phyloP scores from a whole-genome alignment of 1,284 basidiomycete species.

The Pyrrhoderma noxium region DNA sequence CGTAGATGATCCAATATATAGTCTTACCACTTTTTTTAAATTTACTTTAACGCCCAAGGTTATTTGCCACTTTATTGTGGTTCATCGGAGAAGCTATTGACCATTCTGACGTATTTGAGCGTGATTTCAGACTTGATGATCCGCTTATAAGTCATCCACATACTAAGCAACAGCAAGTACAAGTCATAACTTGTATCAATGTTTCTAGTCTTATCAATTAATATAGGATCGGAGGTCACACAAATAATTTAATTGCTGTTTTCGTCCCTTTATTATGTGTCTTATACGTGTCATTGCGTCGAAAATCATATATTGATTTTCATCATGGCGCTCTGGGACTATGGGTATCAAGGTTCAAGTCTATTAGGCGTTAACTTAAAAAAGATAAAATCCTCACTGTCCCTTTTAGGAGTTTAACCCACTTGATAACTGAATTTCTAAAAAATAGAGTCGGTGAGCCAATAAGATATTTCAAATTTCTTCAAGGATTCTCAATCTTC shows the following conservation, averaged over 20 bases:
- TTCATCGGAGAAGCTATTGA: constrained; percentile 15
- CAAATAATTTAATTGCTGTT: constrained; percentile 42
- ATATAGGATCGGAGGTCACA: constrained; percentile 38
- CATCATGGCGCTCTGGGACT: constrained; percentile 52
- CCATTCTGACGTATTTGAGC: constrained; percentile 37
- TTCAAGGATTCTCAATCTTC: background rate
- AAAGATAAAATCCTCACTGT: constrained; percentile 1
- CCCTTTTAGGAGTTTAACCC: constrained; percentile 36
- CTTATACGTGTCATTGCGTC: constrained; percentile 30
- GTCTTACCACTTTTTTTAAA: background rate
- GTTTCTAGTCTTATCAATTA: background rate
- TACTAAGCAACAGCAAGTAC: constrained; percentile 40
- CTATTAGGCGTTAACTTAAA: background rate
- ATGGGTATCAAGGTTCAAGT: constrained; percentile 41
- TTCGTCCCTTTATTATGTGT: constrained; percentile 38
- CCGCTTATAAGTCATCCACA: constrained; percentile 47
- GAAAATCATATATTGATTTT: constrained; percentile 40
- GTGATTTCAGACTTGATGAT: constrained; percentile 46
- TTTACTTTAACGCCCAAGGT: constrained; percentile 30
- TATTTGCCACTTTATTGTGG: constrained; percentile 28
- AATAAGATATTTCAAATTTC: background rate
- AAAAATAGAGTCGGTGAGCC: constrained; percentile 53
- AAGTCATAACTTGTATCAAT: background rate
- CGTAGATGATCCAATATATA: background rate
- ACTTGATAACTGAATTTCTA: constrained; percentile 44